Percentiles rank a stretch among this genome's conserved stretches.
Evolutionary conservation across 2,329 filamentous ascomycete species (phyloP).

Genomic region (Trichophyton simii): DNA sequence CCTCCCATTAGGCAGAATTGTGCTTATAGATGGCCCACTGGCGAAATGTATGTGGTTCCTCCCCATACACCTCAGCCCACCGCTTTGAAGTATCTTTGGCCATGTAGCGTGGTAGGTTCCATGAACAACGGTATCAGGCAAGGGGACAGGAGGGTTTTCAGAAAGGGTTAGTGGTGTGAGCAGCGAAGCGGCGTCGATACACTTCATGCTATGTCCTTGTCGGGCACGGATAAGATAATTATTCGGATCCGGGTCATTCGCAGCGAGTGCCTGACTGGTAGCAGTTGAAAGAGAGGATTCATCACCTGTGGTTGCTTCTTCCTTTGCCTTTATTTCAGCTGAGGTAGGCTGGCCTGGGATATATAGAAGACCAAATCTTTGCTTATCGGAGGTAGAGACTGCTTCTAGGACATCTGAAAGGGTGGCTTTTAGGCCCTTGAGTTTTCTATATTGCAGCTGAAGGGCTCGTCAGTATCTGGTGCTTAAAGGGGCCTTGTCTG

Average conservation of each 20-base stretch:
- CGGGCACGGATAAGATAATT: slow-evolving; percentile 86
- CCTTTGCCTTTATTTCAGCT: slow-evolving; percentile 14
- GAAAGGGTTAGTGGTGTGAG: slow-evolving; percentile 52
- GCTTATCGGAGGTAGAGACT: slow-evolving; percentile 71
- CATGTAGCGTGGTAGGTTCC: slow-evolving; percentile 80
- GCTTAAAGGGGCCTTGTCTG: not conserved
- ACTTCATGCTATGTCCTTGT: slow-evolving; percentile 78
- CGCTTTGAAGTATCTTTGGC: slow-evolving; percentile 58
- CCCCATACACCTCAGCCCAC: slow-evolving; percentile 68
- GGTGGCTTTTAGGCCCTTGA: slow-evolving; percentile 60
- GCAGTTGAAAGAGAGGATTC: slow-evolving; percentile 18
- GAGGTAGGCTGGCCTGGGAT: slow-evolving; percentile 22
- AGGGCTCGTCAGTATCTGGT: not conserved
- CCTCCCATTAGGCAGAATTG: slow-evolving; percentile 20
- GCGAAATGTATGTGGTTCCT: slow-evolving; percentile 87
- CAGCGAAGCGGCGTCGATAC: slow-evolving; percentile 55
- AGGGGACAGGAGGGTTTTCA: slow-evolving; percentile 22
- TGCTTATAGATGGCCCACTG: slow-evolving; percentile 48
- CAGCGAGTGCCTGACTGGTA: slow-evolving; percentile 27
- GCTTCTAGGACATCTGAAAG: slow-evolving; percentile 58
- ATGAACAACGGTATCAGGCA: slow-evolving; percentile 63
- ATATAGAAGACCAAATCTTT: slow-evolving; percentile 70
- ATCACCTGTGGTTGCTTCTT: slow-evolving; percentile 8
- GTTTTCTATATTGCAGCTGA: slow-evolving; percentile 44
- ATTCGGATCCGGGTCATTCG: slow-evolving; percentile 38